Percentiles rank a stretch among this genome's conserved stretches.
phyloP scores from a whole-genome alignment of 352 stramenopile species.

The Globisporangium uncinulatum region DNA sequence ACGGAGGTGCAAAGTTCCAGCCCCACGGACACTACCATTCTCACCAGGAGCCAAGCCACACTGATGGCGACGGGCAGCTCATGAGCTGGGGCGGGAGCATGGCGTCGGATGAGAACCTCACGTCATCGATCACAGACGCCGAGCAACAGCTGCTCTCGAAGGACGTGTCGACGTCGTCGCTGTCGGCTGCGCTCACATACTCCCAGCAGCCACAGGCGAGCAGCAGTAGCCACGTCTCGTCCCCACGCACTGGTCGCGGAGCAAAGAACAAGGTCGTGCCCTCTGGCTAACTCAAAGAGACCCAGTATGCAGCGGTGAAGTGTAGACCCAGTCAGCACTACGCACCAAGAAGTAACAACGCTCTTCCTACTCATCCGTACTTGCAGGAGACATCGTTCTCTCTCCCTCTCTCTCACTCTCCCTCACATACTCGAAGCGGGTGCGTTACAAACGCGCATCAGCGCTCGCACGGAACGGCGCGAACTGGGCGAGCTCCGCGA shows the following conservation, averaged over 20 bases:
- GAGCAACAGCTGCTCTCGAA: conserved; percentile 15
- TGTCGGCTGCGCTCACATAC: conserved; percentile 10
- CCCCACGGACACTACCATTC: neutral
- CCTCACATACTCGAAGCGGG: neutral
- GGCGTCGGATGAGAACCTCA: conserved; percentile 11
- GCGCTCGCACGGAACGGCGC: neutral
- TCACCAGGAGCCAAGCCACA: neutral
- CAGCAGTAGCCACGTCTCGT: conserved; percentile 6
- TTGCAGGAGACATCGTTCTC: too few species aligned
- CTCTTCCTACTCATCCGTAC: too few species aligned
- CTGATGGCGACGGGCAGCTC: conserved; percentile 5
- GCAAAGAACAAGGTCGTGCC: conserved; percentile 34
- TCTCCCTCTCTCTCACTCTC: too few species aligned
- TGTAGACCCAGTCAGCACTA: too few species aligned
- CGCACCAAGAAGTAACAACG: too few species aligned
- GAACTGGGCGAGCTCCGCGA: conserved; percentile 23
- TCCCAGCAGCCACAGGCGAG: conserved; percentile 4
- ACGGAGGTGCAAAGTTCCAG: neutral
- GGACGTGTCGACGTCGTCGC: conserved; percentile 15
- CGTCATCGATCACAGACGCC: conserved; percentile 9
- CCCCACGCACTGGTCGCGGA: conserved; percentile 16
- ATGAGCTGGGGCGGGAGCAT: conserved; percentile 10
- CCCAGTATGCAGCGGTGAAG: neutral
- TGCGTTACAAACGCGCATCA: conserved; percentile 5
- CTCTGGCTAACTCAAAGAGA: conserved; percentile 15